Evolutionary conservation across 2,329 filamentous ascomycete species (phyloP).

Genomic region (Penicillium sp.): DNA sequence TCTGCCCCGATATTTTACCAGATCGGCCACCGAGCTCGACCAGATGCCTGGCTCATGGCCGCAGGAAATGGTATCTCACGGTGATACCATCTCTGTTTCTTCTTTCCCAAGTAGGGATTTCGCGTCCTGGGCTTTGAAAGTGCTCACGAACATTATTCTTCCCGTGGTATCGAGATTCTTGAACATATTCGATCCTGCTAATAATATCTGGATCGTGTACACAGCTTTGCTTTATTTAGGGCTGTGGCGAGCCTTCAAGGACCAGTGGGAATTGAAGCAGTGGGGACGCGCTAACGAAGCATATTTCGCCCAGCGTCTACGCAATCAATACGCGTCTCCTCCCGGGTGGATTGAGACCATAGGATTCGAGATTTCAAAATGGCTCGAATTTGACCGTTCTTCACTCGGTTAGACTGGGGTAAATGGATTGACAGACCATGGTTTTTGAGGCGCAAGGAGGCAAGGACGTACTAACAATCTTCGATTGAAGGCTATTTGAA

Average conservation of each 20-base stretch:
- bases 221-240: neutral
- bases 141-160: neutral
- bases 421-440: too few relatives aligned
- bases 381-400: slow-evolving; percentile 1
- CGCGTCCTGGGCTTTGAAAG: neutral
- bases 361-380: neutral
- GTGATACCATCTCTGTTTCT: neutral
- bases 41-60: slow-evolving; percentile 1
- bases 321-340: neutral
- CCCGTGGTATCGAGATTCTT: neutral
- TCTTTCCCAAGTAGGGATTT: neutral
- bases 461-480: too few relatives aligned
- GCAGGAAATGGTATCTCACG: neutral
- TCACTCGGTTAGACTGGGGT: neutral
- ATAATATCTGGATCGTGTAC: neutral
- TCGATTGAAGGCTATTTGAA: too few relatives aligned
- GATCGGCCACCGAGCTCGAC: neutral
- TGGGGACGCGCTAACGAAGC: slow-evolving; percentile 2
- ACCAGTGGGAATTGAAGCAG: neutral
- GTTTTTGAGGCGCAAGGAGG: too few relatives aligned
- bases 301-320: neutral
- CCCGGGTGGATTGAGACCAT: neutral
- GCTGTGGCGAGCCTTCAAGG: neutral
- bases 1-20: neutral
- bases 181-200: neutral